Conservation (phyloP, 768 basidiomycete genomes). For the Lyophyllum atratum region DNA sequence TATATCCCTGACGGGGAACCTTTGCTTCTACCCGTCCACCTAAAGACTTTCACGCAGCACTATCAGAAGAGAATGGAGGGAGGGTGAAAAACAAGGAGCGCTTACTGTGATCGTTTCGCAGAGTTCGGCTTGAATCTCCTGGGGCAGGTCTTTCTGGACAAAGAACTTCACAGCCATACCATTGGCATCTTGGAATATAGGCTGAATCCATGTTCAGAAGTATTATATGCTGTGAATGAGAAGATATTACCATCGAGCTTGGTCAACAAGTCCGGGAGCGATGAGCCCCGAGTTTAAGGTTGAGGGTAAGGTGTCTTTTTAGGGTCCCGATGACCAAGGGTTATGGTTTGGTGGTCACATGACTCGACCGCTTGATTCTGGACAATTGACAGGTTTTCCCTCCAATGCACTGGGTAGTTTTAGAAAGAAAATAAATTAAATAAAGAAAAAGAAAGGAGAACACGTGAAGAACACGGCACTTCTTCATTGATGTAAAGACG, state of each 20-base stretch:
- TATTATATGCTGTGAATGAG: background rate
- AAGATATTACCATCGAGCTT: slow-evolving; percentile 14
- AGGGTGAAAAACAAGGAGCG: background rate
- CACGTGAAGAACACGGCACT: no score
- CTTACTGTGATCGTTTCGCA: slow-evolving; percentile 74
- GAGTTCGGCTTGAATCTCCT: slow-evolving; percentile 68
- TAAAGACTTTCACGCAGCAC: slow-evolving; percentile 46
- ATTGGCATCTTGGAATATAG: slow-evolving; percentile 71
- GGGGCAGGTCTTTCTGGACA: slow-evolving; percentile 75
- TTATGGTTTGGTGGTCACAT: slow-evolving; percentile 34
- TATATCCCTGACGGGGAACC: slow-evolving; percentile 75
- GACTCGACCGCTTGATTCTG: no score
- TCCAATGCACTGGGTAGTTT: no score
- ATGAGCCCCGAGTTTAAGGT: slow-evolving; percentile 52
- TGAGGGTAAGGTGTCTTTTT: slow-evolving; percentile 38
- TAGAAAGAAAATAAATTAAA: no score
- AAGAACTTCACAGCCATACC: slow-evolving; percentile 81
- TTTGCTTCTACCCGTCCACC: slow-evolving; percentile 80
- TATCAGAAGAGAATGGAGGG: background rate
- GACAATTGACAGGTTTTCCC: no score
- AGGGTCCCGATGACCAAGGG: slow-evolving; percentile 35
- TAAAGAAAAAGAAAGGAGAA: no score
- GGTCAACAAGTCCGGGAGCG: background rate
- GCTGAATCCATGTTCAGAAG: slow-evolving; percentile 34
- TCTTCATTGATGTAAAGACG: no score